These are phyloP conservation scores for Sicyos baderoa DNA, from an alignment of 306 rosid genomes.

Conservation along the genomic window DNA sequence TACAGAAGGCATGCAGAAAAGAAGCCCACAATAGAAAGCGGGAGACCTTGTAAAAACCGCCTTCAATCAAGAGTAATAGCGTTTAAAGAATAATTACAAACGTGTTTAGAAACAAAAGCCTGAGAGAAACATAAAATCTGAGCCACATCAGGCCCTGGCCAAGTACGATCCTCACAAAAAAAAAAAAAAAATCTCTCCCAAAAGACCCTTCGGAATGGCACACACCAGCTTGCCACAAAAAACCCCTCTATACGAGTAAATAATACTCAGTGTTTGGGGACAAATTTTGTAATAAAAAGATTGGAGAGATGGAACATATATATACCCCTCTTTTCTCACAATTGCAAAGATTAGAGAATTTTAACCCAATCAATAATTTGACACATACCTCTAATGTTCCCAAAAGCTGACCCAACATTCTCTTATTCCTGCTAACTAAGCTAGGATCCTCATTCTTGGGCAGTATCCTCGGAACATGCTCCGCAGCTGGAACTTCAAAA, in stretches of 20 bases:
- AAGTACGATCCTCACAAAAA: too few species aligned
- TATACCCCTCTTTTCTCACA: background rate
- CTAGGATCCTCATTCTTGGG: conserved; percentile 90
- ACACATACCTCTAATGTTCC: conserved; percentile 81
- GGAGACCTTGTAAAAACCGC: too few species aligned
- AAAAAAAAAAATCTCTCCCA: too few species aligned
- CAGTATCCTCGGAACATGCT: conserved; percentile 71
- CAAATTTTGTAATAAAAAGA: background rate
- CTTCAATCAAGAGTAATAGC: too few species aligned
- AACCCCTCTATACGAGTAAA: background rate
- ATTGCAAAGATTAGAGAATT: conserved; percentile 10
- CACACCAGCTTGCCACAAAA: too few species aligned
- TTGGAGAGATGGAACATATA: background rate
- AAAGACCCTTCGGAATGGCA: too few species aligned
- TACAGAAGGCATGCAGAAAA: too few species aligned
- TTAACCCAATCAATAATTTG: conserved; percentile 13
- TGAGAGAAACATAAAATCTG: too few species aligned
- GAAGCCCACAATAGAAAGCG: too few species aligned
- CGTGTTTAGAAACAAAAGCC: too few species aligned
- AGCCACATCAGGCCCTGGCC: too few species aligned
- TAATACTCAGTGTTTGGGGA: background rate
- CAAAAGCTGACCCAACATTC: conserved; percentile 95
- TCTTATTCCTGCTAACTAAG: conserved; percentile 78
- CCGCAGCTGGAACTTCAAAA: conserved; percentile 48
- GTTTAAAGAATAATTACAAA: too few species aligned